These are phyloP conservation scores for Russula virescens DNA, from an alignment of 768 basidiomycete species.

Conservation along the genomic window DNA sequence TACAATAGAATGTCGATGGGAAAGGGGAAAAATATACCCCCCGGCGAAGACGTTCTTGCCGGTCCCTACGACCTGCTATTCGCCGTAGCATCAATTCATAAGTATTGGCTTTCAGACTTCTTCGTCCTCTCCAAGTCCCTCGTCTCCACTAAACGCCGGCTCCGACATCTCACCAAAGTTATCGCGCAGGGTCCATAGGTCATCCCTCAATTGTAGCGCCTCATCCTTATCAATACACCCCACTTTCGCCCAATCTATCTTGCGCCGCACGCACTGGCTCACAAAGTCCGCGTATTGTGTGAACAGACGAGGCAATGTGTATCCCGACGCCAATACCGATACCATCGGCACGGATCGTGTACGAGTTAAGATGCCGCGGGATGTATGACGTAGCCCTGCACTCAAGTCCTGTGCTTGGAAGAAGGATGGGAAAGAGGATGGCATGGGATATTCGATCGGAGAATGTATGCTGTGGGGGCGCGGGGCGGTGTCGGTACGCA, in stretches of 20 bases:
- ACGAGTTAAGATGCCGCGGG: constrained; percentile 9
- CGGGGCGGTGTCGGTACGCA: background rate
- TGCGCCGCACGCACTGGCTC: constrained; percentile 34
- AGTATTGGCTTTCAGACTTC: background rate
- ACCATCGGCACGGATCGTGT: constrained; percentile 13
- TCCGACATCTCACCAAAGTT: constrained; percentile 14
- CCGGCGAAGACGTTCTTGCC: background rate
- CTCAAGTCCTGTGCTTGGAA: constrained; percentile 28
- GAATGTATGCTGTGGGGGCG: constrained; percentile 34
- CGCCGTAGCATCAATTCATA: background rate
- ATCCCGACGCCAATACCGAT: constrained; percentile 38
- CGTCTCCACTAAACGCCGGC: background rate
- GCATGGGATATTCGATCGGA: constrained; percentile 51
- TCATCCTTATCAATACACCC: constrained; percentile 19
- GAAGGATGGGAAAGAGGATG: constrained; percentile 53
- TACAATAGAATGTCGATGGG: background rate
- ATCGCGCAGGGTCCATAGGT: constrained; percentile 21
- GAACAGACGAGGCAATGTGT: constrained; percentile 38
- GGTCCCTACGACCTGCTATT: background rate
- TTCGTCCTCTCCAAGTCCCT: constrained; percentile 16
- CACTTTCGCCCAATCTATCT: constrained; percentile 15
- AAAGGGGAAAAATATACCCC: no score
- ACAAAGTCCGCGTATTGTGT: constrained; percentile 47
- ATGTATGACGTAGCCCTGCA: constrained; percentile 12
- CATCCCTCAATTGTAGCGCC: constrained; percentile 16